Evolutionary conservation across 352 stramenopile genomes (phyloP).

Genomic region (Halophytophthora polymorphica): DNA sequence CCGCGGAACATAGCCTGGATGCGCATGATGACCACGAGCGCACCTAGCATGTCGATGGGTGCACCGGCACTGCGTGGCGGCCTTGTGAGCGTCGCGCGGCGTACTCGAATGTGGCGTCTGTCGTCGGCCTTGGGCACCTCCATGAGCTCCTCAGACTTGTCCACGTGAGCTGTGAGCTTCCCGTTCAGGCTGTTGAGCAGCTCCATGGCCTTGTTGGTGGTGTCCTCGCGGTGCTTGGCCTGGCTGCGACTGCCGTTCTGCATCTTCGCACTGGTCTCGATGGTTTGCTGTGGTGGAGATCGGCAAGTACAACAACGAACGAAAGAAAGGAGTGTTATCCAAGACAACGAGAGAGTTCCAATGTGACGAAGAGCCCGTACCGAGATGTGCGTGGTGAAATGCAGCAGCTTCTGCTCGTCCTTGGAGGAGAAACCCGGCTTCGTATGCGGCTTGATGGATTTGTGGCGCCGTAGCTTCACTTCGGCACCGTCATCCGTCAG

Average conservation of each 20-base stretch:
- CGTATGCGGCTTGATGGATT: slow-evolving; percentile 21
- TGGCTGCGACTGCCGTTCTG: slow-evolving; percentile 25
- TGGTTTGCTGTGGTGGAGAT: slow-evolving; percentile 27
- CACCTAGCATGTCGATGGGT: slow-evolving; percentile 18
- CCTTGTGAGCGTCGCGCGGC: slow-evolving; percentile 7
- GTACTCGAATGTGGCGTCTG: slow-evolving; percentile 3
- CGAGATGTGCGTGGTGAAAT: slow-evolving; percentile 55
- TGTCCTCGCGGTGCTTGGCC: slow-evolving; percentile 42
- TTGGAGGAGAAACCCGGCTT: slow-evolving; percentile 48
- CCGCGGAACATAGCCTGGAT: slow-evolving; percentile 38
- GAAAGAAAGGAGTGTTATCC: not conserved
- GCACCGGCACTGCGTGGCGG: slow-evolving; percentile 1
- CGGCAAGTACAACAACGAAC: not conserved
- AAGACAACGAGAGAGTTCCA: not conserved
- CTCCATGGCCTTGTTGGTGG: slow-evolving; percentile 46
- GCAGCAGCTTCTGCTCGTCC: slow-evolving; percentile 64
- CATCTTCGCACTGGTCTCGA: slow-evolving; percentile 50
- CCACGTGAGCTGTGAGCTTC: slow-evolving; percentile 15
- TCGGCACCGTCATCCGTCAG: slow-evolving; percentile 31
- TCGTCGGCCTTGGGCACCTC: not conserved
- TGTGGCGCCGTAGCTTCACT: slow-evolving; percentile 34
- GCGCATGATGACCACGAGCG: slow-evolving; percentile 22
- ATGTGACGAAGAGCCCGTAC: slow-evolving; percentile 7
- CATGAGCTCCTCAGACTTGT: slow-evolving; percentile 9
- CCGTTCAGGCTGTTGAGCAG: slow-evolving; percentile 59